Evolutionary conservation across 306 rosid genomes (phyloP).

Genomic region (Ormosia semicastrata): DNA sequence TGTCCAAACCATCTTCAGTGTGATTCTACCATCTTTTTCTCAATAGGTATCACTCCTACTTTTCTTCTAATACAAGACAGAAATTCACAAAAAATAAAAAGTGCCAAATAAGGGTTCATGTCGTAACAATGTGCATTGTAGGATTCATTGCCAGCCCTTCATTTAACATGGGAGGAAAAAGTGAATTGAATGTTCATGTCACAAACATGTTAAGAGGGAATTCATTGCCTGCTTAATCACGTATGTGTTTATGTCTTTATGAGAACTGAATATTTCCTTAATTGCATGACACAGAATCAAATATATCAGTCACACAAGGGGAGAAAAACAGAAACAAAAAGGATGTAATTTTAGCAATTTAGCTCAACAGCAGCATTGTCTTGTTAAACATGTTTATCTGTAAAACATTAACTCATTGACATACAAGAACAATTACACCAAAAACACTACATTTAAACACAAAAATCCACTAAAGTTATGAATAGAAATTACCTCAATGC

Average conservation of each 20-base stretch:
- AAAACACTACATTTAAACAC: constrained; percentile 3
- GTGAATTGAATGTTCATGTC: neutral
- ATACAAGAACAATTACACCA: neutral
- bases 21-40: no score
- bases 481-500: constrained; percentile 53
- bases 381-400: neutral
- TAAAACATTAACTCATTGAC: neutral
- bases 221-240: constrained; percentile 8
- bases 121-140: neutral
- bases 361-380: constrained; percentile 20
- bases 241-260: neutral
- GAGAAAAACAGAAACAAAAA: neutral
- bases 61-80: neutral
- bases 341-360: constrained; percentile 1
- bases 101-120: neutral
- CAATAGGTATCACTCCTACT: no score
- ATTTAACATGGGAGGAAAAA: neutral
- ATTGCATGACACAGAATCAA: constrained; percentile 17
- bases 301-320: constrained; percentile 9
- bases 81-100: neutral
- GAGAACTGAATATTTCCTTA: neutral
- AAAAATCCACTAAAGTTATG: neutral
- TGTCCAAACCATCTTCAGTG: no score
- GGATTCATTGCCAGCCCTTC: neutral
- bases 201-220: neutral